Conservation (phyloP, 1,284 basidiomycete genomes). For the Ceratobasidium sp. region DNA sequence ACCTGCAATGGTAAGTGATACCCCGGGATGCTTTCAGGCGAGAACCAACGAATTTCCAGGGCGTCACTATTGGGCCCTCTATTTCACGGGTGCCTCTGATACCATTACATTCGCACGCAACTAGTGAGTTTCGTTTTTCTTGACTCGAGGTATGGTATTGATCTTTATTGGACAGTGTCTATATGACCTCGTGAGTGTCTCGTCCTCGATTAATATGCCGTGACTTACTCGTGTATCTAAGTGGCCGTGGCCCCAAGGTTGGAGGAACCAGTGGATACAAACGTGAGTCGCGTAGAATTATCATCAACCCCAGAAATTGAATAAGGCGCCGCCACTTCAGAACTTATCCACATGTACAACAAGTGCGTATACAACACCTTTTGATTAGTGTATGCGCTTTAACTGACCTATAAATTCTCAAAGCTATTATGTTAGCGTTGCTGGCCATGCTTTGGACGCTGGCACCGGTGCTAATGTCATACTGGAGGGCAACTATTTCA, state of each 20-base stretch:
- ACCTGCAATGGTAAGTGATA: constrained; percentile 24
- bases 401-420: background rate
- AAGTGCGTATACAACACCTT: constrained; percentile 8
- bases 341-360: constrained; percentile 39
- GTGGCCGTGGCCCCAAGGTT: constrained; percentile 37
- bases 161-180: background rate
- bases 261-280: constrained; percentile 39
- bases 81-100: constrained; percentile 35
- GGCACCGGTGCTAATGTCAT: constrained; percentile 24
- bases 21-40: background rate
- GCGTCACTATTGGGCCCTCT: constrained; percentile 32
- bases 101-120: constrained; percentile 39
- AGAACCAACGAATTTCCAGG: background rate
- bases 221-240: background rate
- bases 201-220: background rate
- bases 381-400: background rate
- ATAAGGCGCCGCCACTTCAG: background rate
- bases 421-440: constrained; percentile 37
- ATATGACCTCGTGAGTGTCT: constrained; percentile 33
- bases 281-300: constrained; percentile 6
- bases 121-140: constrained; percentile 17
- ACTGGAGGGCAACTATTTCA: constrained; percentile 40
- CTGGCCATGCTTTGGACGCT: constrained; percentile 38
- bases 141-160: background rate
- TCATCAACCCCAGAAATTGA: too few species aligned